These are phyloP conservation scores for Penicillium sclerotiorum DNA, from an alignment of 2,329 filamentous ascomycete species.

Conservation along the genomic window DNA sequence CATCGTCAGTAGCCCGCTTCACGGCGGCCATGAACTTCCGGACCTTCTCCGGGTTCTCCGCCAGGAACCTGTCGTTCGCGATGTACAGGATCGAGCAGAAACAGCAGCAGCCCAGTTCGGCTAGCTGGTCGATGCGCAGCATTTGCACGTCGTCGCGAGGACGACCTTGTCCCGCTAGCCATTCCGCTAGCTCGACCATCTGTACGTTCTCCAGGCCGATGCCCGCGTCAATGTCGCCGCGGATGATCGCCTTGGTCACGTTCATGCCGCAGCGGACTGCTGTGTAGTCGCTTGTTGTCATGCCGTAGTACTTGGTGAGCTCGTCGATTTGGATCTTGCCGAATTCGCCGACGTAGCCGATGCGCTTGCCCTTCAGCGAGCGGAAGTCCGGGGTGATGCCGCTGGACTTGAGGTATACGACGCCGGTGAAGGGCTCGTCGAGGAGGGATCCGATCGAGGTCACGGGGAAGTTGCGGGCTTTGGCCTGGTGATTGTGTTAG, in stretches of 20 bases:
- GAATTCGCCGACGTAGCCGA: slow-evolving; percentile 79
- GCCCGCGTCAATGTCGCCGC: slow-evolving; percentile 72
- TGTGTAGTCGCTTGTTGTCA: slow-evolving; percentile 72
- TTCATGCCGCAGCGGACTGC: slow-evolving; percentile 81
- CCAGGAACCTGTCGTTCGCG: slow-evolving; percentile 71
- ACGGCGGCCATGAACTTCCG: slow-evolving; percentile 70
- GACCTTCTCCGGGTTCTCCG: slow-evolving; percentile 67
- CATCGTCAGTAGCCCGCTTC: slow-evolving; percentile 73
- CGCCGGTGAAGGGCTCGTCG: slow-evolving; percentile 78
- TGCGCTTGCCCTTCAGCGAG: slow-evolving; percentile 73
- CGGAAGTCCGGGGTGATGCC: slow-evolving; percentile 76
- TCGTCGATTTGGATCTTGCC: slow-evolving; percentile 85
- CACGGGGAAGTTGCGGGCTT: slow-evolving; percentile 74
- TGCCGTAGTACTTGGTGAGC: slow-evolving; percentile 75
- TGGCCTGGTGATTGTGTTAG: slow-evolving; percentile 55
- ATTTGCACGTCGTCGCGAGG: slow-evolving; percentile 72
- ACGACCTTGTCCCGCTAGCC: slow-evolving; percentile 66
- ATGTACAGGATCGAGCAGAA: slow-evolving; percentile 84
- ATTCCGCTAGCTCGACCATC: slow-evolving; percentile 80
- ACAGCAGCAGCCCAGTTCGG: slow-evolving; percentile 79
- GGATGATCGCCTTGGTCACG: slow-evolving; percentile 74
- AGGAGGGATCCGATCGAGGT: slow-evolving; percentile 73
- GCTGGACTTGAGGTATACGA: slow-evolving; percentile 73
- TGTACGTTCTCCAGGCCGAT: slow-evolving; percentile 80
- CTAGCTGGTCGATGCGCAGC: slow-evolving; percentile 79